A percentile compares a stretch with the other conserved stretches of the same genome.
These are phyloP conservation scores for Isabelozyma gotoi DNA, from an alignment of 805 yeast genomes.

Conservation along the genomic window DNA sequence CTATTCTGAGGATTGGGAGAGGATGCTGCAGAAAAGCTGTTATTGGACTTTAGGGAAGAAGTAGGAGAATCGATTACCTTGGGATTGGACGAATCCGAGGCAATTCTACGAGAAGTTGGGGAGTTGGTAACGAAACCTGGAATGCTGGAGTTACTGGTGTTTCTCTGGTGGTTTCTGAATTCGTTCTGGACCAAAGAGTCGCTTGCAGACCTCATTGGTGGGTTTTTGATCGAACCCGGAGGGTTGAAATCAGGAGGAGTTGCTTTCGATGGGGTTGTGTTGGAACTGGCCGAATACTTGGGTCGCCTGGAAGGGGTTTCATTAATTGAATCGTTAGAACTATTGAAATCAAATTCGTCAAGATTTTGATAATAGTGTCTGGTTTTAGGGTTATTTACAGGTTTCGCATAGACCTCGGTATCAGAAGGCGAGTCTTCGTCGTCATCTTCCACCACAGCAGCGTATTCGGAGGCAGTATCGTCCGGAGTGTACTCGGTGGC, in stretches of 20 bases:
- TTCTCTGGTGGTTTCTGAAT: background rate
- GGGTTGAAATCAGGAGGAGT: too few relatives aligned
- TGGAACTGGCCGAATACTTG: too few relatives aligned
- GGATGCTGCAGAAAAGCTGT: conserved; percentile 6
- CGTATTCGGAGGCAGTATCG: background rate
- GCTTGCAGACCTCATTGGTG: conserved; percentile 5
- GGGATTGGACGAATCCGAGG: conserved; percentile 9
- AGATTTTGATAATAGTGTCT: conserved; percentile 3
- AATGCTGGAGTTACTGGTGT: background rate
- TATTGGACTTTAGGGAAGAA: background rate
- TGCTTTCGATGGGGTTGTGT: too few relatives aligned
- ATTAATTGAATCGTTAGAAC: conserved; percentile 13
- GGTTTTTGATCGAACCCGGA: too few relatives aligned
- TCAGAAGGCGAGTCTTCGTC: too few relatives aligned
- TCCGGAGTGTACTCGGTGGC: background rate
- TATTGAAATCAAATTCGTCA: conserved; percentile 15
- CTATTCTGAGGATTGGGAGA: conserved; percentile 2
- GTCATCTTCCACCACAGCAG: background rate
- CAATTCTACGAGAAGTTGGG: conserved; percentile 7
- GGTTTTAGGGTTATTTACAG: background rate
- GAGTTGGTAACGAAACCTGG: background rate
- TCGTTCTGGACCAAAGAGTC: conserved; percentile 2
- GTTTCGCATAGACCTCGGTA: background rate
- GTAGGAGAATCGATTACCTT: background rate
- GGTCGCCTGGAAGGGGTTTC: conserved; percentile 1